Percentiles rank a stretch among this genome's conserved stretches.
phyloP scores from a whole-genome alignment of 805 yeast genomes.

The Candida xyloterini region DNA sequence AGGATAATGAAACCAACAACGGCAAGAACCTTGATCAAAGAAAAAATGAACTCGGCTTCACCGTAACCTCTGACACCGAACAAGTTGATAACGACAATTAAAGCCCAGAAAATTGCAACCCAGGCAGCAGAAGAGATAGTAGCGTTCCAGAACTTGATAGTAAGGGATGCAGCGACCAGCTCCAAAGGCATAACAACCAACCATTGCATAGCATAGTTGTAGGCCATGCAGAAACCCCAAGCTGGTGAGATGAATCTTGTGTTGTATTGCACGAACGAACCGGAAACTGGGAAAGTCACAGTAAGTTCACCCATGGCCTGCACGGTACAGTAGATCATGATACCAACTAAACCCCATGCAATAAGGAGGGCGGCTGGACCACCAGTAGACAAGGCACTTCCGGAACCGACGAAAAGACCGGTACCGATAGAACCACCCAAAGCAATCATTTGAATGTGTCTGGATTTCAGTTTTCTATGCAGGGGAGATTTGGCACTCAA shows the following conservation, averaged over 20 bases:
- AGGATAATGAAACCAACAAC: conserved; percentile 57
- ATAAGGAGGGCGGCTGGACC: conserved; percentile 75
- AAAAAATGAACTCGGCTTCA: conserved; percentile 62
- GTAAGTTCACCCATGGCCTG: conserved; percentile 65
- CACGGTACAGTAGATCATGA: conserved; percentile 58
- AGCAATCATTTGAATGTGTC: conserved; percentile 80
- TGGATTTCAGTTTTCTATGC: conserved; percentile 49
- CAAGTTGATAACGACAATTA: conserved; percentile 50
- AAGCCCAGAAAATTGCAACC: conserved; percentile 51
- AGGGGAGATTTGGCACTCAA: conserved; percentile 48
- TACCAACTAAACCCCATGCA: conserved; percentile 56
- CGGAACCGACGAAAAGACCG: conserved; percentile 76
- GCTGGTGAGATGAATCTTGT: conserved; percentile 57
- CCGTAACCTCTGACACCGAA: conserved; percentile 68
- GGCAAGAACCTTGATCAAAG: conserved; percentile 53
- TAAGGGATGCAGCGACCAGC: conserved; percentile 53
- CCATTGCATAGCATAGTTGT: conserved; percentile 58
- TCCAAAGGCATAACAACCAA: conserved; percentile 52
- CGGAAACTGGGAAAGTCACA: conserved; percentile 63
- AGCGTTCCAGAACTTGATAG: conserved; percentile 47
- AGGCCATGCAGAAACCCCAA: conserved; percentile 61
- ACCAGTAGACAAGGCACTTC: conserved; percentile 55
- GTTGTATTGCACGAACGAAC: conserved; percentile 59
- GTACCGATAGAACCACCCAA: conserved; percentile 84
- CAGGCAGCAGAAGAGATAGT: conserved; percentile 50